phyloP scores from a whole-genome alignment of 2,329 filamentous ascomycete genomes.

The Colletotrichum karsti region DNA sequence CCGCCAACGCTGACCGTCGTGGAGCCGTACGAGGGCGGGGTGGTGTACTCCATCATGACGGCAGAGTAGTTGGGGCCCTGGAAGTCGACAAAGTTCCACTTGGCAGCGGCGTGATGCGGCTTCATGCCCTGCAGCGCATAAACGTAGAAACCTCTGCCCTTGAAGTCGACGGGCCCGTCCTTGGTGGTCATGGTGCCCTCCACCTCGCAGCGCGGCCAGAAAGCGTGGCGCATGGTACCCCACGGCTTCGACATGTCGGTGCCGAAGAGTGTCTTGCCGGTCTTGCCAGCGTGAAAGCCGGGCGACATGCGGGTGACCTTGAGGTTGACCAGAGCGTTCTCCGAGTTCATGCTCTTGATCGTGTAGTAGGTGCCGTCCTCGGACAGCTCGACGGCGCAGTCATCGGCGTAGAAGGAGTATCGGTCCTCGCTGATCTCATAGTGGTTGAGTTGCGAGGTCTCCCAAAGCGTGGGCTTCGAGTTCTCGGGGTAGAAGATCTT shows the following conservation, averaged over 20 bases:
- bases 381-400: constrained; percentile 85
- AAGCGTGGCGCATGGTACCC: constrained; percentile 90
- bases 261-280: constrained; percentile 86
- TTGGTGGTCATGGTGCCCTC: constrained; percentile 88
- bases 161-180: constrained; percentile 83
- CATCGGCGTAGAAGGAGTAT: constrained; percentile 84
- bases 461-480: constrained; percentile 82
- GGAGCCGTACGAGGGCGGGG: constrained; percentile 89
- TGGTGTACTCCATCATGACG: constrained; percentile 95
- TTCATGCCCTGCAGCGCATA: constrained; percentile 98
- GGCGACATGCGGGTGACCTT: constrained; percentile 80
- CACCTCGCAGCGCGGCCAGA: constrained; percentile 88
- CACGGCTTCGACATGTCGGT: constrained; percentile 88
- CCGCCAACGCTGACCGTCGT: constrained; percentile 86
- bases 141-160: constrained; percentile 80
- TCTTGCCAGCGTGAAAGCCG: constrained; percentile 84
- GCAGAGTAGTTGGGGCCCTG: constrained; percentile 88
- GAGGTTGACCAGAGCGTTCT: constrained; percentile 83
- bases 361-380: constrained; percentile 84
- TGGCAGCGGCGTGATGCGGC: constrained; percentile 91
- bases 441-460: constrained; percentile 80
- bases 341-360: constrained; percentile 90
- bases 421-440: constrained; percentile 86
- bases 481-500: constrained; percentile 86
- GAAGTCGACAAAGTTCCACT: constrained; percentile 95